Evolutionary conservation across 805 yeast species (phyloP), one percentile per base, ranked within the genome.

Genomic region (Candida michaelii): DNA sequence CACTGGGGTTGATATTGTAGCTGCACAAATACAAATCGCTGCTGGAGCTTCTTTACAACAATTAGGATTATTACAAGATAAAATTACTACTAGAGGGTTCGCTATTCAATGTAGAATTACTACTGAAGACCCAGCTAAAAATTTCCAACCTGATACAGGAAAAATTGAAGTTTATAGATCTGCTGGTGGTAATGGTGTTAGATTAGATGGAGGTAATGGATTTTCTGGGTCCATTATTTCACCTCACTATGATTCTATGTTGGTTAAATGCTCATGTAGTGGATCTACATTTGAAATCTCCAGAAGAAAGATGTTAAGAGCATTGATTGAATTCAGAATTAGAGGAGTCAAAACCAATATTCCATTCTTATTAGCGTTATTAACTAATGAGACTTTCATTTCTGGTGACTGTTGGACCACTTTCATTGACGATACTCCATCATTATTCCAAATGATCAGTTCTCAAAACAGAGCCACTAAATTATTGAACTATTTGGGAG

Each of bases 51-150:
- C 95, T 2, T 76, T 93, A 56, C 84, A 80, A 54, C 96, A 93
- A 63, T 76, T 93, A 56, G 98, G 98, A 14, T 76, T 93, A 49
- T 73, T 90, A 53, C 99, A 93, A 72, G 97, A 91, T 67, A 85
- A 85, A 62, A 89, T 93, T 70, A 86, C 97, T 44, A 84, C 96
- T 38, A 81, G 98, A 61, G 99, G 99, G 15, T 91, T 90, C 62
- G 98, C 99, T 29, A 93, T 93, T 55, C 99, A 93, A 74, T 91
- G 99, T 75, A 89, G 99, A 76, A 93, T 93, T 73, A 91, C 98
- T 45, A 91, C 99, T 39, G 99, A 93, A 69, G 99, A 91, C 63
- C 98, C 99, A 10, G 63, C 95, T 40, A 90, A 90, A 73, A 88
- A 85, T 62, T 91, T 91, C 82, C 97, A 88, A 70, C 99, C 99